These are phyloP conservation scores for Yamadazyma kanchanaburiensis DNA, from an alignment of 1,139 yeast genomes.

Conservation along the genomic window DNA sequence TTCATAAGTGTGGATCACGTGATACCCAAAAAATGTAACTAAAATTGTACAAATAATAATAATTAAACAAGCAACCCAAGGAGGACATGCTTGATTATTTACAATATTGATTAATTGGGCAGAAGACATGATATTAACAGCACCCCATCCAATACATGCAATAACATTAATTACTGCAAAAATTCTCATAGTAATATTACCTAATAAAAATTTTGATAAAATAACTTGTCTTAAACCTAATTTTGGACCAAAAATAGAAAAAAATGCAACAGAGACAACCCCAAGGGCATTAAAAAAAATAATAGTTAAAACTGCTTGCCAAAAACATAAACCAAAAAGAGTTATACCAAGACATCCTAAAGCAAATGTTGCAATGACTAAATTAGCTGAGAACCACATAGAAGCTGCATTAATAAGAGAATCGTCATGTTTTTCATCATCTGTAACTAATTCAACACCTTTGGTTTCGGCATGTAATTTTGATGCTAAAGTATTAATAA, in stretches of 20 bases:
- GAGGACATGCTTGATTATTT: conserved; percentile 68
- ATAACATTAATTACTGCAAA: conserved; percentile 75
- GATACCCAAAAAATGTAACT: conserved; percentile 85
- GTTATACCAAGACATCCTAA: conserved; percentile 77
- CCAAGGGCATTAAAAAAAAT: conserved; percentile 76
- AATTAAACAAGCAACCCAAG: conserved; percentile 88
- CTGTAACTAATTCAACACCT: conserved; percentile 68
- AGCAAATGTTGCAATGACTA: conserved; percentile 81
- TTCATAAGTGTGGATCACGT: conserved; percentile 76
- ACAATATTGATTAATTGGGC: conserved; percentile 82
- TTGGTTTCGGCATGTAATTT: conserved; percentile 56
- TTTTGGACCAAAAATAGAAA: conserved; percentile 78
- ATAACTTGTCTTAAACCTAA: conserved; percentile 90
- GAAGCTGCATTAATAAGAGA: conserved; percentile 70
- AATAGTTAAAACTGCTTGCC: conserved; percentile 60
- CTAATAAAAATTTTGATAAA: conserved; percentile 73
- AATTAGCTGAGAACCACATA: conserved; percentile 92
- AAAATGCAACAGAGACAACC: conserved; percentile 74
- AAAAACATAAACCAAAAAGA: conserved; percentile 54
- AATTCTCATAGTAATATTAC: conserved; percentile 70
- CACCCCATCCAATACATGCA: conserved; percentile 96
- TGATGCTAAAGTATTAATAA: conserved; percentile 27
- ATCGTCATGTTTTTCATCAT: conserved; percentile 59
- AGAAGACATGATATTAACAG: conserved; percentile 86
- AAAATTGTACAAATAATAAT: conserved; percentile 65